Evolutionary conservation across 306 rosid species (phyloP).

Genomic region (Calophaca sinica): DNA sequence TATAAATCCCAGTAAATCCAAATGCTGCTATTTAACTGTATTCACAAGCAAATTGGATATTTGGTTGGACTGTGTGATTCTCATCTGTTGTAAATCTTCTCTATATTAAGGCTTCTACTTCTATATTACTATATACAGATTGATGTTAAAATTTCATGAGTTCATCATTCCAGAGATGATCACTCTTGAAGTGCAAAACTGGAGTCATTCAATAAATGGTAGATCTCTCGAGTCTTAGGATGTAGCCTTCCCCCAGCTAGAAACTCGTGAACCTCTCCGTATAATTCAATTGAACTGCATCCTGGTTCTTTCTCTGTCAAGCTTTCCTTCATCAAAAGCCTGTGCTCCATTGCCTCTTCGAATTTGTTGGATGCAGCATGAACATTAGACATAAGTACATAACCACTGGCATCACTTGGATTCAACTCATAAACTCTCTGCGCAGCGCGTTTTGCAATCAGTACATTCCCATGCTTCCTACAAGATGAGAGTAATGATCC

Average conservation of each 20-base stretch:
- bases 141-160: not conserved
- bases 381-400: conserved; percentile 78
- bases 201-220: conserved; percentile 57
- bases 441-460: conserved; percentile 72
- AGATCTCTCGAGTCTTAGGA: conserved; percentile 69
- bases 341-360: conserved; percentile 66
- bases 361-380: conserved; percentile 64
- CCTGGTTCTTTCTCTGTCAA: conserved; percentile 81
- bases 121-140: not conserved
- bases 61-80: not conserved
- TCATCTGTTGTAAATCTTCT: not conserved
- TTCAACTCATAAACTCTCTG: conserved; percentile 63
- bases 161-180: conserved; percentile 28
- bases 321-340: conserved; percentile 72
- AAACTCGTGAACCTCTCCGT: conserved; percentile 84
- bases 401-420: conserved; percentile 69
- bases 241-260: conserved; percentile 75
- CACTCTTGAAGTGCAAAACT: conserved; percentile 34
- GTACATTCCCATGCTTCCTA: conserved; percentile 66
- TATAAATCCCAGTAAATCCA: not conserved
- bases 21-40: conserved; percentile 27
- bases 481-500: conserved; percentile 85
- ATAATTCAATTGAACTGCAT: conserved; percentile 81
- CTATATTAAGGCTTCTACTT: not conserved
- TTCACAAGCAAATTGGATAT: conserved; percentile 31